Percentiles rank a stretch among this genome's conserved stretches.
Conservation (phyloP, 2,329 filamentous ascomycete species). For the Coccinonectria pachysandricola region DNA sequence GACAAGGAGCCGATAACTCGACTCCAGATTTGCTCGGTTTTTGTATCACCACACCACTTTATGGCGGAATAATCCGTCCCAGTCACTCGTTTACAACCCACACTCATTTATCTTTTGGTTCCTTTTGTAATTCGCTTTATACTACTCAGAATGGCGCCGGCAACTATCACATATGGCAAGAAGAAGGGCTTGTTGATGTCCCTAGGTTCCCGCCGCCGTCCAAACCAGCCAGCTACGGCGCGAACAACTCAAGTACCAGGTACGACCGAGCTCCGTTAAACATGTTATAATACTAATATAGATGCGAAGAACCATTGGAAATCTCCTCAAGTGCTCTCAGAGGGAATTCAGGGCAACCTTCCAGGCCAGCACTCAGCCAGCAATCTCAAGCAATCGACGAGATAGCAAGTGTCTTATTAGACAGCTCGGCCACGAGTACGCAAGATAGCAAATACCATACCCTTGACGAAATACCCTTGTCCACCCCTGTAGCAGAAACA, state of each 20-base stretch:
- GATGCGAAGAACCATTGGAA: conserved; percentile 1
- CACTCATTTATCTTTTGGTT: conserved; percentile 3
- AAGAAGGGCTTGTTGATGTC: conserved; percentile 20
- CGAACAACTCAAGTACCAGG: conserved; percentile 9
- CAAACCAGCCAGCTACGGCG: conserved; percentile 1
- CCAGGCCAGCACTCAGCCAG: conserved; percentile 5
- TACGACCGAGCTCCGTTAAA: no score
- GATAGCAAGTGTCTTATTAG: conserved; percentile 22
- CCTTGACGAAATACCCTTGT: neutral
- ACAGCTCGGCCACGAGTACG: conserved; percentile 11
- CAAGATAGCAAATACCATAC: conserved; percentile 3
- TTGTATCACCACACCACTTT: conserved; percentile 5
- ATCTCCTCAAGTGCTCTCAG: conserved; percentile 1
- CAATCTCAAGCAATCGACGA: conserved; percentile 12
- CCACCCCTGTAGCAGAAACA: no score
- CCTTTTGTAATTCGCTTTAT: conserved; percentile 2
- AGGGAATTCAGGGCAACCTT: conserved; percentile 4
- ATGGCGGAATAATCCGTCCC: conserved; percentile 1
- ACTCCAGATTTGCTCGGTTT: conserved; percentile 1
- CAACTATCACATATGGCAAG: conserved; percentile 20
- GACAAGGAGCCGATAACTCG: neutral
- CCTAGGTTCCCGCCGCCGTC: conserved; percentile 17
- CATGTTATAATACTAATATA: conserved; percentile 2
- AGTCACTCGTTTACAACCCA: conserved; percentile 3
- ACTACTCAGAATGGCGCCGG: conserved; percentile 15